Evolutionary conservation across 2,329 filamentous ascomycete species (phyloP).

Genomic region (Ophiostoma fasciatum): DNA sequence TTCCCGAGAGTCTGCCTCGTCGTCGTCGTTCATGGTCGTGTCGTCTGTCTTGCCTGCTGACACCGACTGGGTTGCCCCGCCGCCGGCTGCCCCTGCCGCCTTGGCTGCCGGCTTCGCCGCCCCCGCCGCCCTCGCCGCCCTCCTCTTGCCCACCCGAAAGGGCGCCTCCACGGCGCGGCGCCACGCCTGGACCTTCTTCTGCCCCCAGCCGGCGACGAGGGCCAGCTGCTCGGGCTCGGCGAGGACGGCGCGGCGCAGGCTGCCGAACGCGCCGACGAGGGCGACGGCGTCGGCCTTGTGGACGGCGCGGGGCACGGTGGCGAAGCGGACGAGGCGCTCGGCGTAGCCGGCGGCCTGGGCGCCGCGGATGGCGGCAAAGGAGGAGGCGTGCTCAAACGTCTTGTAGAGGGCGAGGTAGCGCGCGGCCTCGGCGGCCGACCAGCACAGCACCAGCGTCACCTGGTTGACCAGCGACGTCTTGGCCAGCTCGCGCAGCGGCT

Average conservation of each 20-base stretch:
- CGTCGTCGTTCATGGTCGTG: too few relatives aligned
- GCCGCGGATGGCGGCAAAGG: slow-evolving; percentile 65
- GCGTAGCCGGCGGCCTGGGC: slow-evolving; percentile 73
- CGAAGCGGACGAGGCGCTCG: slow-evolving; percentile 80
- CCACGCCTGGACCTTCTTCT: slow-evolving; percentile 88
- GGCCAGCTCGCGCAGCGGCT: slow-evolving; percentile 72
- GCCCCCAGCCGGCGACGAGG: slow-evolving; percentile 82
- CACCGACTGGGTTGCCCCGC: too few relatives aligned
- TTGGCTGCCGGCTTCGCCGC: background rate
- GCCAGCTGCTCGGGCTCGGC: slow-evolving; percentile 74
- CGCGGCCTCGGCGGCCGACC: slow-evolving; percentile 85
- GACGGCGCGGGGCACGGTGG: slow-evolving; percentile 75
- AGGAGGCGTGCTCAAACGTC: slow-evolving; percentile 67
- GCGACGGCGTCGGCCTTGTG: slow-evolving; percentile 92
- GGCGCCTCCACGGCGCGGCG: slow-evolving; percentile 67
- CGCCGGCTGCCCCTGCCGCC: background rate
- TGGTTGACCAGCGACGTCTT: slow-evolving; percentile 91
- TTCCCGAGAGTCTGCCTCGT: too few relatives aligned
- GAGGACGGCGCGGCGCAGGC: slow-evolving; percentile 72
- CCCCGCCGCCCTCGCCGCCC: slow-evolving; percentile 7
- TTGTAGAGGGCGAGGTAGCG: slow-evolving; percentile 94
- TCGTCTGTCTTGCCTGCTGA: slow-evolving; percentile 29
- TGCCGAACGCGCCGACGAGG: slow-evolving; percentile 84
- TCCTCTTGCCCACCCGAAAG: slow-evolving; percentile 63
- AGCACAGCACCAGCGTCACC: slow-evolving; percentile 81